These are phyloP conservation scores for Biscutella laevigata DNA, from an alignment of 441 rosid species.

Conservation along the genomic window DNA sequence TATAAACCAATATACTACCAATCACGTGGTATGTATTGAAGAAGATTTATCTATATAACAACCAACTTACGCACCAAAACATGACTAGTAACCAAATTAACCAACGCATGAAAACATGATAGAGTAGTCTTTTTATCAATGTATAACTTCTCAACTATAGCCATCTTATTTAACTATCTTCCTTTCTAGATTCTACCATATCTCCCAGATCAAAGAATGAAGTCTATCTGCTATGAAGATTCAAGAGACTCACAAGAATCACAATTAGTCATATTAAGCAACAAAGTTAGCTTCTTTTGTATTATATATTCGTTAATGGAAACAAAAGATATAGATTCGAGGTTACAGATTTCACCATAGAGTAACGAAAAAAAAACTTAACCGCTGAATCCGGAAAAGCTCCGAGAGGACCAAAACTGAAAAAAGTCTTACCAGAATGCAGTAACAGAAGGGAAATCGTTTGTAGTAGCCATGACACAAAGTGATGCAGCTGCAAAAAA, in stretches of 20 bases:
- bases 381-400: neutral
- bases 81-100: neutral
- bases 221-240: no score
- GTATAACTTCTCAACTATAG: neutral
- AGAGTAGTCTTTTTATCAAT: neutral
- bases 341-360: neutral
- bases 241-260: neutral
- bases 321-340: neutral
- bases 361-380: neutral
- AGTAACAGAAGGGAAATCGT: conserved; percentile 60
- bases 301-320: neutral
- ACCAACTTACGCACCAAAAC: no score
- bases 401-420: neutral
- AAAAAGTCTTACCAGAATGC: conserved; percentile 35
- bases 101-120: neutral
- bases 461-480: conserved; percentile 65
- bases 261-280: neutral
- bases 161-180: neutral
- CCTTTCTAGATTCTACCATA: no score
- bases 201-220: neutral
- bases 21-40: no score
- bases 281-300: neutral
- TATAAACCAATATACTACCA: neutral
- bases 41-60: no score
- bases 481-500: conserved; percentile 47